phyloP scores from a whole-genome alignment of 1,284 basidiomycete species.

The Cutaneotrichosporon cutaneum region DNA sequence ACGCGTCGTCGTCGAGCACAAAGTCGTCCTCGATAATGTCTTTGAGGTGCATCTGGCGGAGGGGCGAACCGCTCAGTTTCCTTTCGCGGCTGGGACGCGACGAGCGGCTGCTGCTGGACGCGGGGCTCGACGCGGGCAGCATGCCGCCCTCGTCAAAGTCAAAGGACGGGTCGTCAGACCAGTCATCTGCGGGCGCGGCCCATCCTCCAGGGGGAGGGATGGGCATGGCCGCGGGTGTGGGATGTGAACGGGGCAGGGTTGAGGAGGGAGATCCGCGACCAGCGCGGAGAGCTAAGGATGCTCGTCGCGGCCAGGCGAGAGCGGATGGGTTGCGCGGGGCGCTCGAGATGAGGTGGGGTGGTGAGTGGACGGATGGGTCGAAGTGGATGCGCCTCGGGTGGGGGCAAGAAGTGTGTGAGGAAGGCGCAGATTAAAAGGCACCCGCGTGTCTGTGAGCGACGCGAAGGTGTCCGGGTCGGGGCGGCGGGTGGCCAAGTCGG shows the following conservation, averaged over 20 bases:
- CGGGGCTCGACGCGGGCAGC: constrained; percentile 25
- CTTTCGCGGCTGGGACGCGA: constrained; percentile 21
- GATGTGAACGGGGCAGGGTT: neutral
- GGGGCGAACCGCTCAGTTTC: constrained; percentile 27
- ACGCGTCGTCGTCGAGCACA: constrained; percentile 27
- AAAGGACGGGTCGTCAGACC: constrained; percentile 46
- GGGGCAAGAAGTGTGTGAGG: neutral
- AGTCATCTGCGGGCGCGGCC: constrained; percentile 40
- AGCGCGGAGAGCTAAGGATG: neutral
- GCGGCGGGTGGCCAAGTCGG: constrained; percentile 1
- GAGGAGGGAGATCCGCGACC: neutral
- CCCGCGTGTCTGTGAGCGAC: neutral
- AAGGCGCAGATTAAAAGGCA: neutral
- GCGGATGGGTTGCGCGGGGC: neutral
- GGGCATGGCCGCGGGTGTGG: constrained; percentile 14
- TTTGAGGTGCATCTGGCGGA: constrained; percentile 30
- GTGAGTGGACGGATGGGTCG: neutral
- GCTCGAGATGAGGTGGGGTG: neutral
- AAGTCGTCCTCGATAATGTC: constrained; percentile 32
- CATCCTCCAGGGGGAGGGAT: constrained; percentile 32
- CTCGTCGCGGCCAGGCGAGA: constrained; percentile 2
- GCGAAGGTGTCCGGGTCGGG: neutral
- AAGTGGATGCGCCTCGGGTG: too few species aligned
- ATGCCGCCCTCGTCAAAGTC: constrained; percentile 30
- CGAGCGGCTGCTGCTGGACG: constrained; percentile 25